Evolutionary conservation across 768 basidiomycete genomes (phyloP).

Genomic region (Psilocybe cubensis): DNA sequence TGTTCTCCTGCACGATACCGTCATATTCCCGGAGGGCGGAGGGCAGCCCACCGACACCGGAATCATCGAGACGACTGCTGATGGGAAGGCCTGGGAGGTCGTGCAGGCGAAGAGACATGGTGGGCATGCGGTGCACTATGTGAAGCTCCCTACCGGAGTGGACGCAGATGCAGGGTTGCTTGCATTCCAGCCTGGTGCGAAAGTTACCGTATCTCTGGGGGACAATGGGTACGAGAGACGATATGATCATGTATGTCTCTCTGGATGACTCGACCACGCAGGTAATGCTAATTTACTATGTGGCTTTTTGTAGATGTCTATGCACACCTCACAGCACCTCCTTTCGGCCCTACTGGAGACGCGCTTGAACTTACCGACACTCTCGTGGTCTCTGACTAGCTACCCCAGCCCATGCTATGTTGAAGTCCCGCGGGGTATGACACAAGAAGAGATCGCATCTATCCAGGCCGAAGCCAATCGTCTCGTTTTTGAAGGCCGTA

Average conservation of each 20-base stretch:
- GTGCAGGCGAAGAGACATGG: constrained; percentile 70
- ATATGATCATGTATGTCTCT: constrained; percentile 67
- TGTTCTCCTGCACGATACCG: constrained; percentile 73
- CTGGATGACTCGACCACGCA: neutral
- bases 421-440: constrained; percentile 73
- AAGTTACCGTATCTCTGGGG: constrained; percentile 57
- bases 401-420: constrained; percentile 76
- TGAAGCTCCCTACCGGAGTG: constrained; percentile 43
- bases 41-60: constrained; percentile 84
- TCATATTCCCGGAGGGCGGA: constrained; percentile 82
- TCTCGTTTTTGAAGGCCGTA: constrained; percentile 70
- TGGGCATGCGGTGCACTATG: constrained; percentile 76
- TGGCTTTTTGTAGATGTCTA: constrained; percentile 59
- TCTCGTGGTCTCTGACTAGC: constrained; percentile 80
- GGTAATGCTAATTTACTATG: neutral
- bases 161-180: constrained; percentile 44
- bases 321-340: constrained; percentile 86
- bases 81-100: constrained; percentile 59
- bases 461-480: constrained; percentile 70
- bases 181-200: constrained; percentile 53
- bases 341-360: constrained; percentile 81
- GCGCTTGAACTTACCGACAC: constrained; percentile 63
- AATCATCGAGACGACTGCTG: constrained; percentile 44
- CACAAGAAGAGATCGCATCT: constrained; percentile 57
- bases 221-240: constrained; percentile 65